These are phyloP conservation scores for Penicillium hesseltinei DNA, from an alignment of 2,329 filamentous ascomycete genomes.

Conservation along the genomic window DNA sequence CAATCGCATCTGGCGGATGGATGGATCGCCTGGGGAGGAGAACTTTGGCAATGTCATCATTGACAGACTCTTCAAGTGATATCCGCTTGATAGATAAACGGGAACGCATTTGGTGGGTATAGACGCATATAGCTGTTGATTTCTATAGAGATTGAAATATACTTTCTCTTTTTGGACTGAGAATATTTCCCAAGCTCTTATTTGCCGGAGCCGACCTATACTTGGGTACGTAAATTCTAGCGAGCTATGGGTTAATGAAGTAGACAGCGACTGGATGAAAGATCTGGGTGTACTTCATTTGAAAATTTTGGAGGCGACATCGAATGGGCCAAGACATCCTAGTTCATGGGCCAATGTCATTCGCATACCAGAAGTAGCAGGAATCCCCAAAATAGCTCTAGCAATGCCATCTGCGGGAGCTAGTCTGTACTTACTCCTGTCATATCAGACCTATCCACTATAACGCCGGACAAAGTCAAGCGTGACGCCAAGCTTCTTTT, in stretches of 20 bases:
- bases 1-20: conserved; percentile 76
- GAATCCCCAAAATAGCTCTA: neutral
- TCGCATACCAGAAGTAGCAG: no score
- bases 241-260: neutral
- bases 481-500: neutral
- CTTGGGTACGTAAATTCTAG: neutral
- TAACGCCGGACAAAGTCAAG: neutral
- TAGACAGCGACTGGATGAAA: neutral
- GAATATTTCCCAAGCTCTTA: no score
- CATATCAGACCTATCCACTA: neutral
- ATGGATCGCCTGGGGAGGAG: conserved; percentile 65
- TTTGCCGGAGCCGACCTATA: neutral
- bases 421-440: neutral
- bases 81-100: neutral
- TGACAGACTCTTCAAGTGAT: conserved; percentile 57
- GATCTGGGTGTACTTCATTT: no score
- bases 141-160: neutral
- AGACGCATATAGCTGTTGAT: neutral
- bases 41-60: conserved; percentile 66
- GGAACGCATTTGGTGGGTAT: neutral
- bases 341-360: no score
- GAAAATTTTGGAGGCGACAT: no score
- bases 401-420: neutral
- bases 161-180: neutral
- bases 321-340: no score